Conservation (phyloP, 306 rosid genomes). For the Mimosa pudica region DNA sequence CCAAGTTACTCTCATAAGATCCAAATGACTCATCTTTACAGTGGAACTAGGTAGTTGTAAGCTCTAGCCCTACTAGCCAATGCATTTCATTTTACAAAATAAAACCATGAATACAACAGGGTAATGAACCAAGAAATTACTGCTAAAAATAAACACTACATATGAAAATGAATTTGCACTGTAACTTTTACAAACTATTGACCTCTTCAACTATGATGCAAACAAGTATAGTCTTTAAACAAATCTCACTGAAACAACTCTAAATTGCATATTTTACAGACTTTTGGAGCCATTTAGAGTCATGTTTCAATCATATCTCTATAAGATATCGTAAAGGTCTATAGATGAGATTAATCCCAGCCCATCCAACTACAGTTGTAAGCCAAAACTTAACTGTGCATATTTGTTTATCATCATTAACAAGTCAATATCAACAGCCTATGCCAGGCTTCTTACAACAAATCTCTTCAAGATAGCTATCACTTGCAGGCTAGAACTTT, state of each 20-base stretch:
- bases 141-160: not conserved
- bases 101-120: not conserved
- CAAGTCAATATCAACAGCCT: not conserved
- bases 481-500: not conserved
- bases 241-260: not conserved
- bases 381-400: not conserved
- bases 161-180: conserved; percentile 4
- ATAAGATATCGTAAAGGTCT: not conserved
- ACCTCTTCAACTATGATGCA: not conserved
- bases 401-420: not conserved
- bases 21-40: not conserved
- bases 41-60: not conserved
- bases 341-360: conserved; percentile 1
- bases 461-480: not conserved
- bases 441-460: not conserved
- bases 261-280: not conserved
- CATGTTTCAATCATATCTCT: not conserved
- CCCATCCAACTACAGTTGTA: conserved; percentile 18
- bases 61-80: conserved; percentile 11
- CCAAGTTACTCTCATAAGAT: not conserved
- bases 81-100: not conserved
- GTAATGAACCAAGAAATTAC: not conserved
- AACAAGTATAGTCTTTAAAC: not conserved
- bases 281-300: not conserved
- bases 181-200: conserved; percentile 5